A percentile compares a stretch with the other conserved stretches of the same genome.
These are phyloP conservation scores for Coemansia interrupta DNA, from an alignment of 192 early-diverging fungal genomes.

Conservation along the genomic window DNA sequence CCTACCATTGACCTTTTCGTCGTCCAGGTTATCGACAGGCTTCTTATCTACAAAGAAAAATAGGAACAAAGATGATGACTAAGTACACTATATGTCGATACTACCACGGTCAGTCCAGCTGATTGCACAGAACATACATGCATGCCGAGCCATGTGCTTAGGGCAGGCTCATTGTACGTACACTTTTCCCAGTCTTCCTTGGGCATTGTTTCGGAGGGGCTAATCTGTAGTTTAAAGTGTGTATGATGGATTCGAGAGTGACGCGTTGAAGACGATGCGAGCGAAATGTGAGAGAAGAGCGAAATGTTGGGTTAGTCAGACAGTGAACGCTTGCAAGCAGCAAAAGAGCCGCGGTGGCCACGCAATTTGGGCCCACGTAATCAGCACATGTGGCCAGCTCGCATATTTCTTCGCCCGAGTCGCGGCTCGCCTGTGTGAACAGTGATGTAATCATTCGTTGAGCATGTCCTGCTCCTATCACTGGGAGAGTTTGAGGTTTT, in stretches of 20 bases:
- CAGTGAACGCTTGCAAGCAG: no score
- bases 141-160: neutral
- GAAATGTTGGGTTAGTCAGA: no score
- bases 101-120: neutral
- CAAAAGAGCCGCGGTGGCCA: no score
- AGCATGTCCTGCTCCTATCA: no score
- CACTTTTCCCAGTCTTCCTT: conserved; percentile 98
- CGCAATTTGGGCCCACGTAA: no score
- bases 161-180: conserved; percentile 42
- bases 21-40: conserved; percentile 69
- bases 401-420: no score
- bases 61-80: conserved; percentile 5
- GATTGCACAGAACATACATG: conserved; percentile 2
- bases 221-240: conserved; percentile 2
- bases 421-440: no score
- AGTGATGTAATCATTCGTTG: no score
- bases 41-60: conserved; percentile 65
- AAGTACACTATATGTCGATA: neutral
- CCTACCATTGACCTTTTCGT: conserved; percentile 82
- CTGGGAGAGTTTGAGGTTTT: no score
- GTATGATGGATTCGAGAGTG: neutral
- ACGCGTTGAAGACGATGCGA: conserved; percentile 5
- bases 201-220: conserved; percentile 51
- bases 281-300: neutral
- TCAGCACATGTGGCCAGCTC: no score